Conservation (phyloP, 2,329 filamentous ascomycete genomes). For the Aaosphaeria pasadenensis region DNA sequence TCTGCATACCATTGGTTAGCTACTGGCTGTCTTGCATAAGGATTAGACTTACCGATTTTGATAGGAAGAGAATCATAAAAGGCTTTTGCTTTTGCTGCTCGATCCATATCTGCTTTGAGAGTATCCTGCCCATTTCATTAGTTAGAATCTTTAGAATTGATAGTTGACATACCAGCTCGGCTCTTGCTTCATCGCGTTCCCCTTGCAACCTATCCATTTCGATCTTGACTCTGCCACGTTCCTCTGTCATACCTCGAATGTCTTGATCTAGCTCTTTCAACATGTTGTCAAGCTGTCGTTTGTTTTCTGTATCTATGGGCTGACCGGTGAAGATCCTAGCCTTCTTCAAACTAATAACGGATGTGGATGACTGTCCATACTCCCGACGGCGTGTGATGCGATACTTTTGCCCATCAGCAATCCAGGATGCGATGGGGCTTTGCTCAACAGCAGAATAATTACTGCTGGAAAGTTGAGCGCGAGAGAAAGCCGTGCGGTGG, state of each 20-base stretch:
- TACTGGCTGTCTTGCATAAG: too few relatives aligned
- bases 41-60: constrained; percentile 60
- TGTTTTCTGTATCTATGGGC: constrained; percentile 66
- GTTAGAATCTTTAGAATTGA: too few relatives aligned
- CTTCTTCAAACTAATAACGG: constrained; percentile 57
- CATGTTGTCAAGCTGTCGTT: constrained; percentile 57
- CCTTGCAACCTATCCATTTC: constrained; percentile 26
- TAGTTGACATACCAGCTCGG: constrained; percentile 15
- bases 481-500: constrained; percentile 65
- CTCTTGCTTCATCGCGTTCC: constrained; percentile 13
- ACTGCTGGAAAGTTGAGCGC: constrained; percentile 61
- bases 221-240: constrained; percentile 41
- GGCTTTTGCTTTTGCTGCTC: constrained; percentile 51
- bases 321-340: constrained; percentile 75
- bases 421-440: constrained; percentile 63
- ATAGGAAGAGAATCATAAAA: constrained; percentile 66
- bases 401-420: constrained; percentile 57
- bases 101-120: too few relatives aligned
- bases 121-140: too few relatives aligned
- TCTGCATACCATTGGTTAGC: constrained; percentile 15
- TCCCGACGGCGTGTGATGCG: constrained; percentile 69
- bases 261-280: constrained; percentile 45
- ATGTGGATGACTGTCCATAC: constrained; percentile 75
- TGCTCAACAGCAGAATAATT: constrained; percentile 66
- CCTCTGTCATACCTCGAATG: constrained; percentile 34